A percentile compares a stretch with the other conserved stretches of the same genome.
These are phyloP conservation scores for Lodderomyces pseudojiufengensis DNA, from an alignment of 1,139 yeast genomes.

Conservation along the genomic window DNA sequence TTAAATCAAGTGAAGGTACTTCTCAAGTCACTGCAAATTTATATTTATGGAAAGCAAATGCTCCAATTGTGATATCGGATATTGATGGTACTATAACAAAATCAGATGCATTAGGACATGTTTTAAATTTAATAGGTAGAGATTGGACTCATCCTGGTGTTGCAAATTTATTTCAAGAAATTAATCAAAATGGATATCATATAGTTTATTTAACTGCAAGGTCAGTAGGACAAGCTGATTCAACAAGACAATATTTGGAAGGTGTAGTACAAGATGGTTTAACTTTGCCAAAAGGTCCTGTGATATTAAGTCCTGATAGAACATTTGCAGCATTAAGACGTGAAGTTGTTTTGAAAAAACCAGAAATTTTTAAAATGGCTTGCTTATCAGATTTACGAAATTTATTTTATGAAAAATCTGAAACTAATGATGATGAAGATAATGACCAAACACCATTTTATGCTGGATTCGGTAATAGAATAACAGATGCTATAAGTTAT, in stretches of 20 bases:
- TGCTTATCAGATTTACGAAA: constrained; percentile 83
- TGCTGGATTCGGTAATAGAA: constrained; percentile 97
- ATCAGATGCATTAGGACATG: constrained; percentile 97
- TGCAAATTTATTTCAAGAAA: constrained; percentile 84
- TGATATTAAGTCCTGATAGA: constrained; percentile 90
- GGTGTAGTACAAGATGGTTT: constrained; percentile 71
- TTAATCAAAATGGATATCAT: constrained; percentile 82
- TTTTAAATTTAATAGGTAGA: constrained; percentile 85
- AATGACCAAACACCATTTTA: constrained; percentile 71
- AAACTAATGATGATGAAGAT: constrained; percentile 18
- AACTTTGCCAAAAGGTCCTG: constrained; percentile 86
- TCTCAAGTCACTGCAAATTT: constrained; percentile 73
- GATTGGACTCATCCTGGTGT: constrained; percentile 99
- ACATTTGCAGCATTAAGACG: constrained; percentile 92
- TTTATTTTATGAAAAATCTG: constrained; percentile 40
- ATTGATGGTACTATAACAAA: constrained; percentile 98
- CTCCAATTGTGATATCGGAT: constrained; percentile 93
- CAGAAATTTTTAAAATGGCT: constrained; percentile 98
- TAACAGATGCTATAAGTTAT: constrained; percentile 95
- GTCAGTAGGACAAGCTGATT: constrained; percentile 93
- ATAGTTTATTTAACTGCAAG: constrained; percentile 92
- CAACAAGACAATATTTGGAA: constrained; percentile 78
- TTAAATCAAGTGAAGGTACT: constrained; percentile 77
- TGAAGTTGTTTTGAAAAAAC: constrained; percentile 90
- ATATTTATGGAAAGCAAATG: constrained; percentile 78